Evolutionary conservation across 768 basidiomycete species (phyloP), one percentile per base, ranked within the genome.

Genomic region (Pulveroboletus sp.): DNA sequence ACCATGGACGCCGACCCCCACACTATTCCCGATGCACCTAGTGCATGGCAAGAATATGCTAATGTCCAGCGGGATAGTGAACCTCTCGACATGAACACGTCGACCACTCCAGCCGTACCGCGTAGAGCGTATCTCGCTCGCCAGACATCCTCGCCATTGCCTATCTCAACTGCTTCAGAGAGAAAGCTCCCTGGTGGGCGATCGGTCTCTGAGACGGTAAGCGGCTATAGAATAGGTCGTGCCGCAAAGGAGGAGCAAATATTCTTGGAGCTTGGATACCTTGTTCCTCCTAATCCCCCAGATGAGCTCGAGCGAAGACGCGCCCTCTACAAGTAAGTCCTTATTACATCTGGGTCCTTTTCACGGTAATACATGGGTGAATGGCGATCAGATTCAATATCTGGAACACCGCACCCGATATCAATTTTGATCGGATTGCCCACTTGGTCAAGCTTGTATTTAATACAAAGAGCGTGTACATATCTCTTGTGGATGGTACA

Each of bases 381-480:
- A 14, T 27, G n/a, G n/a, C 12, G 10, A 49, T 27, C 54, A 89
- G 90, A 56, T 94, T 91, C 72, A 92, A 93, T 58, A 87, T 96
- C 43, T 85, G 91, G 79, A 82, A 89, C 55, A 93, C 92, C 0
- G 82, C 83, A 14, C 75, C 84, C 8, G 94, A 97, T 65, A 73
- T 81, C 54, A 94, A 95, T 64, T 96, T 97, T 63, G 93, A 96
- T 67, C 81, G 94, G 15, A 94, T 96, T 56, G 89, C 85, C 14
- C 92, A 95, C 65, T 78, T 97, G 26, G 89, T 88, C 36, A 94
- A 94, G 70, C 73, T 96, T 36, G 94, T 97, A 7, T 97, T 97
- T 69, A 87, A 79, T 61, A 89, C 93, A 2, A 89, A 89, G 64
- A 84, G 87, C 12, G 93, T 94, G 2, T 66, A 82, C 21, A 88